Percentiles rank a stretch among this genome's conserved stretches.
phyloP scores from a whole-genome alignment of 2,329 filamentous ascomycete species.

The Fusarium longipes region DNA sequence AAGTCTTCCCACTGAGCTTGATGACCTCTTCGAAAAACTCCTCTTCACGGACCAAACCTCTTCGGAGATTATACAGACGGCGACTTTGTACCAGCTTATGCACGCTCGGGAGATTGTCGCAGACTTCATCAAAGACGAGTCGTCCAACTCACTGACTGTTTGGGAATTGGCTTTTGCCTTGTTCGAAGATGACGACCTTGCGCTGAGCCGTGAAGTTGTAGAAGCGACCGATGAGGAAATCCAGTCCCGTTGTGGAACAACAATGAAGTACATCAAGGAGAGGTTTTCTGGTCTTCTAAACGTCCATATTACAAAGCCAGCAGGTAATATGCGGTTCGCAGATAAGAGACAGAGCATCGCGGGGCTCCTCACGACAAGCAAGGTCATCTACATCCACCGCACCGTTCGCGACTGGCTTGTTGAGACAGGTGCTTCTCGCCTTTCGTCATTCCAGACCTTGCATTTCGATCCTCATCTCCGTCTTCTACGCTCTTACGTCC shows the following conservation, averaged over 20 bases:
- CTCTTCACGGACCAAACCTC: conserved; percentile 1
- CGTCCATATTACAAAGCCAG: background rate
- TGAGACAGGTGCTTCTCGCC: background rate
- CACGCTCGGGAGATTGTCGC: conserved; percentile 2
- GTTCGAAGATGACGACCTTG: background rate
- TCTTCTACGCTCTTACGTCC: conserved; percentile 30
- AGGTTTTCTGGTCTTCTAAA: conserved; percentile 1
- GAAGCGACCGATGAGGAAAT: conserved; percentile 4
- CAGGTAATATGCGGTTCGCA: conserved; percentile 4
- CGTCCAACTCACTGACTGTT: conserved; percentile 7
- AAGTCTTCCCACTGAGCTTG: conserved; percentile 3
- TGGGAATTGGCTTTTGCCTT: conserved; percentile 13
- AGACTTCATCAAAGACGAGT: conserved; percentile 14
- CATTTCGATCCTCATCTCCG: conserved; percentile 10
- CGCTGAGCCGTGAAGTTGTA: background rate
- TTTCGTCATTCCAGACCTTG: background rate
- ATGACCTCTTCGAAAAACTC: conserved; percentile 13
- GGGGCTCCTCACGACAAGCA: conserved; percentile 6
- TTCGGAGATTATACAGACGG: background rate
- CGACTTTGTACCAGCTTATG: conserved; percentile 12
- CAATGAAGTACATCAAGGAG: background rate
- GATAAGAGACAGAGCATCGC: background rate
- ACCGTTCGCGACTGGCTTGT: conserved; percentile 18
- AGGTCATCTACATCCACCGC: conserved; percentile 13
- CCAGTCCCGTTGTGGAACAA: background rate